Evolutionary conservation across 306 rosid genomes (phyloP), one percentile per base, ranked within the genome.

Genomic region (Chamaecrista fasciculata): DNA sequence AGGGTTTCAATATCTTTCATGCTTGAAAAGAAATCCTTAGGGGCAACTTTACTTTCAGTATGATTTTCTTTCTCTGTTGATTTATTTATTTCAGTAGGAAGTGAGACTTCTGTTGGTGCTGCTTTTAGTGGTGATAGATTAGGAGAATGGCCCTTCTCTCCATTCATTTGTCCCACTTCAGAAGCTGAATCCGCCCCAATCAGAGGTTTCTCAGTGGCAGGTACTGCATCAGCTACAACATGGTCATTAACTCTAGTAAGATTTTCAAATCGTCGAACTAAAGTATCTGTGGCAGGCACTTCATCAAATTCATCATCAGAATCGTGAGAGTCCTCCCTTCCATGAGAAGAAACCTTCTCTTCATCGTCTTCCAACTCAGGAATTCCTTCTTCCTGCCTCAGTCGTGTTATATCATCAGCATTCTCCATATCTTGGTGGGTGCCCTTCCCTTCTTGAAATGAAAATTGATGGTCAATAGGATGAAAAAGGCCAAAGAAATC

Each of bases 261-360:
- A 77, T 92, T 89, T 76, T 89, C 92, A 78, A 89, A 89, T 49
- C 62, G 84, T 67, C 89, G 84, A 61, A 87, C 91, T 34, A 89
- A 78, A 42, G 89, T 71, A 47, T 84, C 91, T 11, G 89, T 49
- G 69, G 86, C 42, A 69, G 92, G 95, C 76, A 89, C 98, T 50
- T 75, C 79, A 68, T 85, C 87, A 81, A 92, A 89, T 62, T 92
- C 98, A 78, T 89, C 96, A 42, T 84, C 96, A 34, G 92, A 87
- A 68, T 78, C 81, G 47, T 46, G 67, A 74, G 91, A 87, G 52
- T 82, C 86, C 62, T 87, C 95, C 61, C 61, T 85, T 69, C 39
- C 86, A 68, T 40, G 82, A 42, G 80, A 86, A 69, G 87, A 79
- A 61, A 19, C 72, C 77, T 69, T 86, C 57, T 84, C 92, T 59